phyloP scores from a whole-genome alignment of 345 rosid species.

The Salix koriyanagi region DNA sequence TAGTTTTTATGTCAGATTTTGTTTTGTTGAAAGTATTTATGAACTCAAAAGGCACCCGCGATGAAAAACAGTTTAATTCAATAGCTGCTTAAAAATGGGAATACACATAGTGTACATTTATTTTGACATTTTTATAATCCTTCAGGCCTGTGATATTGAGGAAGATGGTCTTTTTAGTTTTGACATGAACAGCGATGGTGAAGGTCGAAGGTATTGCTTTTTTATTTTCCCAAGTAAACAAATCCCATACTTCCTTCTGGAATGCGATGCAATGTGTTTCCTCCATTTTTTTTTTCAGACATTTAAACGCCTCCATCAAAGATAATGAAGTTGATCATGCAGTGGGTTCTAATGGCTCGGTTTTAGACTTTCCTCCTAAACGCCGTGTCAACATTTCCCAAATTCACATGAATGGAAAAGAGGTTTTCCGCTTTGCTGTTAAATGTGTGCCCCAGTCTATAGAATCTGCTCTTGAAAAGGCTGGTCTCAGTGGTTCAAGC shows the following conservation, averaged over 20 bases:
- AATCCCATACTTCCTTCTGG: slow-evolving; percentile 8
- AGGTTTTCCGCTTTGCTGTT: slow-evolving; percentile 89
- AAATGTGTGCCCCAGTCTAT: slow-evolving; percentile 80
- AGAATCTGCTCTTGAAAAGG: slow-evolving; percentile 67
- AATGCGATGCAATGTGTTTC: slow-evolving; percentile 4
- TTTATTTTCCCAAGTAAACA: slow-evolving; percentile 2
- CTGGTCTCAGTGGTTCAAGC: slow-evolving; percentile 63
- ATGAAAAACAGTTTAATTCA: not conserved
- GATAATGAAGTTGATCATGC: slow-evolving; percentile 40
- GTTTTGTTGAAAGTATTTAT: not conserved
- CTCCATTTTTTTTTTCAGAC: slow-evolving; percentile 40
- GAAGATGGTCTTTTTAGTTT: slow-evolving; percentile 81
- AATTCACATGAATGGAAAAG: slow-evolving; percentile 86
- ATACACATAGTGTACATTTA: not conserved
- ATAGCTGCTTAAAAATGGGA: not conserved
- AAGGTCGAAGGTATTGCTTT: slow-evolving; percentile 56
- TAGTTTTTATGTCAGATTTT: not conserved
- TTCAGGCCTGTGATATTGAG: slow-evolving; percentile 78
- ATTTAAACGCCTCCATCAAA: slow-evolving; percentile 52
- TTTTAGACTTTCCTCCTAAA: slow-evolving; percentile 53
- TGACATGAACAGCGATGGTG: slow-evolving; percentile 83
- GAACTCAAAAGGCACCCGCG: not conserved
- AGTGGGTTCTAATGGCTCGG: slow-evolving; percentile 61
- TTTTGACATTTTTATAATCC: slow-evolving; percentile 9
- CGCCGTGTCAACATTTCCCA: slow-evolving; percentile 49